Evolutionary conservation across 2,329 filamentous ascomycete species (phyloP), one percentile per base, ranked within the genome.

Genomic region (Colletotrichum higginsianum): DNA sequence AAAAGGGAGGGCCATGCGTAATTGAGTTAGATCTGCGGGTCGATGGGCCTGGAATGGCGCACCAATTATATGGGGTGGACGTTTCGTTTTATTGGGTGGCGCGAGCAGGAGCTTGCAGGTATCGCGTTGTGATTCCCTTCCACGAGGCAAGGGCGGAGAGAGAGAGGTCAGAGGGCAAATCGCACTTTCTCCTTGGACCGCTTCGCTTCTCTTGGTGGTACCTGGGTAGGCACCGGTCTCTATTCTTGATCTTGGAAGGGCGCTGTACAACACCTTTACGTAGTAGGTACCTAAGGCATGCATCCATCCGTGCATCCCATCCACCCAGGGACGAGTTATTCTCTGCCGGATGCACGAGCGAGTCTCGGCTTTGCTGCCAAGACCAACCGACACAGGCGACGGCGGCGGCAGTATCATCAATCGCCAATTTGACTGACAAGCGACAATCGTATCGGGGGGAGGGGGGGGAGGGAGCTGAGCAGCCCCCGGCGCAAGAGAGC

Each of bases 71-170:
- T n/a, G 30, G 9, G 26, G 53, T 30, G 42, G 18, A 15, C 18
- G 60, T 44, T 50, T 49, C 49, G 46, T 71, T 52, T 61, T 44
- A 71, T 67, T 35, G 57, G 61, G 64, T 71, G 67, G 67, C 64
- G 57, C 57, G 65, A 15, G 23, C 50, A 49, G 21, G 50, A 23
- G 21, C 52, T 30, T 44, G 13, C 35, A 15, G 53, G 30, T 46
- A 35, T 47, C 26, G 42, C 21, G 66, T 64, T 50, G 66, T 57
- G 50, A 35, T 35, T 35, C 30, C 30, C 30, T 68, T 42, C 58
- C 66, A 68, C 60, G 56, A 67, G 56, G 65, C 65, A 38, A 26
- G 26, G 18, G 38, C 64, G 11, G 21, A 30, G 26, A 30, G 26
- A n/a, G 21, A 30, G 26, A 30, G 26, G 26, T 30, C 30, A 35